Percentiles rank a stretch among this genome's conserved stretches.
phyloP scores from a whole-genome alignment of 2,329 filamentous ascomycete species.

The Aspergillus pseudoviridinutans region DNA sequence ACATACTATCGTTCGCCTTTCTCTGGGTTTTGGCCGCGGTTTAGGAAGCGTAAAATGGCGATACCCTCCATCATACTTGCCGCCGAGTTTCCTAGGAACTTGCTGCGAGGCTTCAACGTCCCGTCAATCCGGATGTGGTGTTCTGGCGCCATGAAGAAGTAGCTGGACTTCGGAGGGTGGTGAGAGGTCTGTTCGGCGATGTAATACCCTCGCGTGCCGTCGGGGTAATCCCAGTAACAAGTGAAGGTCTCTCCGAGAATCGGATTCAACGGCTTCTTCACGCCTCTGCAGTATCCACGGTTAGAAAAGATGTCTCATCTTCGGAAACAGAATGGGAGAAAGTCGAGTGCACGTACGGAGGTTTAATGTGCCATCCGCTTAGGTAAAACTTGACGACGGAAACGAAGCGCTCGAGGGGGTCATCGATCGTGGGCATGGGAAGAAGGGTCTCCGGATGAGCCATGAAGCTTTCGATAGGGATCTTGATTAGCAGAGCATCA shows the following conservation, averaged over 20 bases:
- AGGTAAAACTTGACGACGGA: constrained; percentile 97
- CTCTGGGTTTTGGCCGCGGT: constrained; percentile 61
- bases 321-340: background rate
- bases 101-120: constrained; percentile 89
- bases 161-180: constrained; percentile 96
- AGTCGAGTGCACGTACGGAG: constrained; percentile 62
- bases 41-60: constrained; percentile 77
- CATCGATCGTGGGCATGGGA: constrained; percentile 79
- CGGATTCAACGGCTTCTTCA: constrained; percentile 97
- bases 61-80: constrained; percentile 98
- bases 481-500: constrained; percentile 5
- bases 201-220: constrained; percentile 86
- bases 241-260: constrained; percentile 93
- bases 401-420: constrained; percentile 84
- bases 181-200: constrained; percentile 97
- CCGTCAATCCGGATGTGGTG: constrained; percentile 94
- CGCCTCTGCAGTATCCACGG: constrained; percentile 58
- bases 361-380: constrained; percentile 98
- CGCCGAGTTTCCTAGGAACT: constrained; percentile 93
- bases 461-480: constrained; percentile 73
- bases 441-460: constrained; percentile 95
- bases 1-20: constrained; percentile 83
- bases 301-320: constrained; percentile 3
- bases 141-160: constrained; percentile 96
- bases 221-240: constrained; percentile 89